Percentiles rank a stretch among this genome's conserved stretches.
These are phyloP conservation scores for Penicillium brevicompactum DNA, from an alignment of 2,329 filamentous ascomycete species.

Conservation along the genomic window DNA sequence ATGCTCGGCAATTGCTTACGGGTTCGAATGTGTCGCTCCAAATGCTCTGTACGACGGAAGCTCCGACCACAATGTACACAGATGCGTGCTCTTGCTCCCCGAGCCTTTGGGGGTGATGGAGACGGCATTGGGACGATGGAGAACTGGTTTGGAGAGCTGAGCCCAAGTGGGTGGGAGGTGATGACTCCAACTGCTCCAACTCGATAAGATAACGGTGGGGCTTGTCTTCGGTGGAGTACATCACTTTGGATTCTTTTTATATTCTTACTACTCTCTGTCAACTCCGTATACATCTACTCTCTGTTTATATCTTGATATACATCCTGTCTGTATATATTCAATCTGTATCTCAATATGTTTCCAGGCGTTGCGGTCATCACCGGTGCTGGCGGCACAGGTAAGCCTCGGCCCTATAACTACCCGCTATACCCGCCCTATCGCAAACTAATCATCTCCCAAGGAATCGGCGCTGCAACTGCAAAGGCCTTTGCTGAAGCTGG, in stretches of 20 bases:
- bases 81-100: slow-evolving; percentile 34
- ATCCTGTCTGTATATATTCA: too few relatives aligned
- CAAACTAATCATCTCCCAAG: slow-evolving; percentile 32
- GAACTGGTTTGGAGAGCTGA: slow-evolving; percentile 27
- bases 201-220: slow-evolving; percentile 13
- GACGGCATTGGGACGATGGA: slow-evolving; percentile 34
- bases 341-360: slow-evolving; percentile 27
- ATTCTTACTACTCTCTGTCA: background rate
- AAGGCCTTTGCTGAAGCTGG: slow-evolving; percentile 54
- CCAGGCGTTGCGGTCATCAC: slow-evolving; percentile 53
- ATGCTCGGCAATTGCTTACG: slow-evolving; percentile 25
- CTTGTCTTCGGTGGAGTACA: background rate
- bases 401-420: background rate
- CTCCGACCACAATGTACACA: slow-evolving; percentile 37
- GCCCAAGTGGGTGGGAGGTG: slow-evolving; percentile 13
- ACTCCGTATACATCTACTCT: background rate
- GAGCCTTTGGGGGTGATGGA: slow-evolving; percentile 30
- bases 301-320: background rate
- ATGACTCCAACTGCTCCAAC: slow-evolving; percentile 24
- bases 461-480: slow-evolving; percentile 59
- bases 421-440: background rate
- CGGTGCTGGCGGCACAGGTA: slow-evolving; percentile 53
- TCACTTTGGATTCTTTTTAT: background rate
- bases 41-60: slow-evolving; percentile 38
- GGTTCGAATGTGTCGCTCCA: slow-evolving; percentile 40